Conservation (phyloP, 768 basidiomycete genomes). For the Phlebiopsis flavidoalba region DNA sequence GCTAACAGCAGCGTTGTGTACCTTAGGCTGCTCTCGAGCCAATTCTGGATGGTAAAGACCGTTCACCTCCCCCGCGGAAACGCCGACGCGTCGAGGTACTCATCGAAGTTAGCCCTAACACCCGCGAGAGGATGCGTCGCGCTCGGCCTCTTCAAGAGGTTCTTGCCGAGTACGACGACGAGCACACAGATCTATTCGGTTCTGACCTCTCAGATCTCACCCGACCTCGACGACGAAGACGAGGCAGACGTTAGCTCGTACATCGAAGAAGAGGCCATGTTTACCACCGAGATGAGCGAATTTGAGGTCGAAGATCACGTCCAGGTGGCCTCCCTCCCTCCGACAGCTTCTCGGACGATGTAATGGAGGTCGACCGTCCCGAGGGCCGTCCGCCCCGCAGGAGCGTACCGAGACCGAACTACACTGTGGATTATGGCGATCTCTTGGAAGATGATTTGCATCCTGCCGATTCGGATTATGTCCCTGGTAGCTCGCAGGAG, state of each 20-base stretch:
- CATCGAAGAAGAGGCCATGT: background rate
- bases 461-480: background rate
- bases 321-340: background rate
- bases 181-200: background rate
- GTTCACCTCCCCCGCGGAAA: background rate
- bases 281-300: background rate
- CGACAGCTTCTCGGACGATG: background rate
- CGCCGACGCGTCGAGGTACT: background rate
- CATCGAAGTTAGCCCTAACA: background rate
- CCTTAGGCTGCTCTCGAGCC: background rate
- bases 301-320: background rate
- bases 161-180: background rate
- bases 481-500: background rate
- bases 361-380: background rate
- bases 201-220: conserved; percentile 7
- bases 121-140: background rate
- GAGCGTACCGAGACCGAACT: background rate
- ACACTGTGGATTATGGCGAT: background rate
- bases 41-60: background rate
- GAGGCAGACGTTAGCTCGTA: background rate
- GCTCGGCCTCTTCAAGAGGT: background rate
- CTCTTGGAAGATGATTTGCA: background rate
- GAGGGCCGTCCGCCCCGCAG: too few species aligned
- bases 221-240: background rate
- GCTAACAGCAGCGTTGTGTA: background rate